phyloP scores from a whole-genome alignment of 768 basidiomycete genomes.

The Boletus vinaceobasis region DNA sequence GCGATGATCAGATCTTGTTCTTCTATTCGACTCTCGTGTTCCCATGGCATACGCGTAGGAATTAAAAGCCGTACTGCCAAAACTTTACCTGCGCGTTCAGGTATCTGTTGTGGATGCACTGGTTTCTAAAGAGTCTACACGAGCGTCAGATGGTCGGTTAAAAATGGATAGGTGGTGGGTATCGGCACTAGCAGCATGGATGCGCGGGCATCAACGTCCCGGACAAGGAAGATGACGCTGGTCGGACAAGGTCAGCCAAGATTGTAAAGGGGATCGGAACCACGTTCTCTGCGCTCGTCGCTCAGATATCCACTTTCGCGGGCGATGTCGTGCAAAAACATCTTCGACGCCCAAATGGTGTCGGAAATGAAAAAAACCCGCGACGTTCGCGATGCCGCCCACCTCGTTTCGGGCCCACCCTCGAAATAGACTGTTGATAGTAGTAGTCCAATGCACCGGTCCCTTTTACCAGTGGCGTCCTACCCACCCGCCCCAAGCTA shows the following conservation, averaged over 20 bases:
- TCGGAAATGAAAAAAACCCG: constrained; percentile 23
- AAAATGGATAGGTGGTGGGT: constrained; percentile 1
- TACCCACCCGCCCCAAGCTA: constrained; percentile 4
- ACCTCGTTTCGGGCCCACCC: not conserved
- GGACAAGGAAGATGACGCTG: too few species aligned
- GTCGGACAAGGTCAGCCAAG: too few species aligned
- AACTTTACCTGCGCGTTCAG: not conserved
- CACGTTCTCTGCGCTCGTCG: not conserved
- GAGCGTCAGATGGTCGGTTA: not conserved
- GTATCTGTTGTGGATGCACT: not conserved
- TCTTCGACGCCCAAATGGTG: not conserved
- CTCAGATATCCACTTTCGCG: not conserved
- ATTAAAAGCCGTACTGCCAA: not conserved
- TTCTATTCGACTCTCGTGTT: not conserved
- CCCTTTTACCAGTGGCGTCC: constrained; percentile 9
- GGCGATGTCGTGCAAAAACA: not conserved
- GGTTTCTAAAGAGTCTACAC: not conserved
- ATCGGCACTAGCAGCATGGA: constrained; percentile 1
- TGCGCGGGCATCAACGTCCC: not conserved
- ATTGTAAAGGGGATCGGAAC: not conserved
- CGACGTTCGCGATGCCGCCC: not conserved
- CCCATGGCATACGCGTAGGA: constrained; percentile 2
- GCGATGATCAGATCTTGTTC: not conserved
- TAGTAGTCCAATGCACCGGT: constrained; percentile 18
- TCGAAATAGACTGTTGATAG: constrained; percentile 15